These are phyloP conservation scores for Trichomonascaceae sp. DNA, from an alignment of 1,139 yeast genomes.

Conservation along the genomic window DNA sequence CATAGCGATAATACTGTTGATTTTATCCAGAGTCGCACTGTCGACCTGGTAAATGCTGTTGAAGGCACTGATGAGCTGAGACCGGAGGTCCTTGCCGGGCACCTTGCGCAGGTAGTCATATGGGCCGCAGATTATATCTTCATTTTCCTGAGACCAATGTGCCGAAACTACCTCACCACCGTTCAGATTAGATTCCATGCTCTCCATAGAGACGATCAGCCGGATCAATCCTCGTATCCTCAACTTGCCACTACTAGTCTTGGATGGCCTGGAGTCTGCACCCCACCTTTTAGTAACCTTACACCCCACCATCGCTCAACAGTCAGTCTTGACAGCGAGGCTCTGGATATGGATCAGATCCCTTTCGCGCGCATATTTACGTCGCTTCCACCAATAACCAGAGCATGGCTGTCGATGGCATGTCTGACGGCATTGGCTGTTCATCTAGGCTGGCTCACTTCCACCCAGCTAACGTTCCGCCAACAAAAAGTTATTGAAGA, in stretches of 20 bases:
- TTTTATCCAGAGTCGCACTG: constrained; percentile 21
- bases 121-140: constrained; percentile 33
- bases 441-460: constrained; percentile 20
- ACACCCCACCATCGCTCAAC: too few species aligned
- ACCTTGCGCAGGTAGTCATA: constrained; percentile 36
- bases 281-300: too few species aligned
- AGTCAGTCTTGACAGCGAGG: too few species aligned
- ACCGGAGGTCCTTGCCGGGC: constrained; percentile 47
- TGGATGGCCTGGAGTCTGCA: too few species aligned
- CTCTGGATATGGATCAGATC: too few species aligned
- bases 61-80: constrained; percentile 36
- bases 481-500: constrained; percentile 12
- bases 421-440: constrained; percentile 22
- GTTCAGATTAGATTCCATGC: too few species aligned
- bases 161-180: too few species aligned
- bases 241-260: neutral
- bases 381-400: constrained; percentile 22
- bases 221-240: neutral
- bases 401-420: constrained; percentile 21
- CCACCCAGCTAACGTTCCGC: constrained; percentile 14
- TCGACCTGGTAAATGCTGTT: constrained; percentile 35
- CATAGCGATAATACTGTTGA: constrained; percentile 37
- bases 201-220: neutral
- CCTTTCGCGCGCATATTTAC: too few species aligned
- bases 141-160: constrained; percentile 11